Conservation (phyloP, 148 eudicot genomes). For the Rhododendron griersonianum region DNA sequence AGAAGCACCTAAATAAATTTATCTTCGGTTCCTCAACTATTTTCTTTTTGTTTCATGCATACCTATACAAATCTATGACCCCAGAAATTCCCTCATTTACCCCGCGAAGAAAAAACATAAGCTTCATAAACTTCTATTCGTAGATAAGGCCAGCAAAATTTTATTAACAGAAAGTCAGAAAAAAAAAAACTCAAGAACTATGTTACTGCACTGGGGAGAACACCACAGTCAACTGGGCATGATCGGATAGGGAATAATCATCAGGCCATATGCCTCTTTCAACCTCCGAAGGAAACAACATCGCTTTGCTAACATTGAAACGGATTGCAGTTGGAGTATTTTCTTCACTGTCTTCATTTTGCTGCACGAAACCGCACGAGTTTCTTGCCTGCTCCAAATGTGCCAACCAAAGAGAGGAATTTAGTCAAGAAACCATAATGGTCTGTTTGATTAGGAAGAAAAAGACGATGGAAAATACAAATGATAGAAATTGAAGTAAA, state of each 20-base stretch:
- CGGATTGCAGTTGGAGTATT: constrained; percentile 15
- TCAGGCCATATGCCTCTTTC: constrained; percentile 51
- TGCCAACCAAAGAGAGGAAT: neutral
- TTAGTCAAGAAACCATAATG: neutral
- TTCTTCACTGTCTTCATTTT: constrained; percentile 8
- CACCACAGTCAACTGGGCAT: constrained; percentile 44
- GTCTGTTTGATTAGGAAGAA: neutral
- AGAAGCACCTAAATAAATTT: neutral
- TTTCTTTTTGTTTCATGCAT: neutral
- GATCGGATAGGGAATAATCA: constrained; percentile 46
- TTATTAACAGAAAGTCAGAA: neutral
- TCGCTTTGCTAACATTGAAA: constrained; percentile 38
- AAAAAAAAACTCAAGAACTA: neutral
- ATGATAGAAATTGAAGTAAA: neutral
- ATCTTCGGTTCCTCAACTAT: neutral
- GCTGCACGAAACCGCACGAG: constrained; percentile 16
- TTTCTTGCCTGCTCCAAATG: constrained; percentile 22
- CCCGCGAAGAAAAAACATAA: neutral
- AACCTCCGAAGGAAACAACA: constrained; percentile 37
- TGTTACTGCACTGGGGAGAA: constrained; percentile 21
- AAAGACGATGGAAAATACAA: neutral
- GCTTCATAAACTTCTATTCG: neutral
- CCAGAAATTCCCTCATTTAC: neutral
- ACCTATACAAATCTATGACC: neutral
- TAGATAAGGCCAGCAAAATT: neutral